A percentile compares a stretch with the other conserved stretches of the same genome.
These are phyloP conservation scores for Trypanosoma vivax DNA, from an alignment of 208 protist species.

Conservation along the genomic window DNA sequence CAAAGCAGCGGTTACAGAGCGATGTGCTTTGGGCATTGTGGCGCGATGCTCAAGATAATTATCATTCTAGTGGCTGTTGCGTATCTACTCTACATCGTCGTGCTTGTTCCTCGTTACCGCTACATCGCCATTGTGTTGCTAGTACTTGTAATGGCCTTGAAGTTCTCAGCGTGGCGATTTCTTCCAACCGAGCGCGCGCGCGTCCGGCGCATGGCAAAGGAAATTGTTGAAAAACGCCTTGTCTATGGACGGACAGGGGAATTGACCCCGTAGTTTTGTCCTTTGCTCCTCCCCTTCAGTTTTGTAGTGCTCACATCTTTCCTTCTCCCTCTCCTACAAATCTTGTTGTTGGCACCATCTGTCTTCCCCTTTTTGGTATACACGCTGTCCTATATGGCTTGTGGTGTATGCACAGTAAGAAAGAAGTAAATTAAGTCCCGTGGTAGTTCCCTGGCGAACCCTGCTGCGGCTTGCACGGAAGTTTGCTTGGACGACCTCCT, in stretches of 20 bases:
- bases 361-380: too few relatives aligned
- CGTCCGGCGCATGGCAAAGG: slow-evolving; percentile 10
- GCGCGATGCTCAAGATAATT: slow-evolving; percentile 15
- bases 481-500: too few relatives aligned
- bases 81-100: slow-evolving; percentile 32
- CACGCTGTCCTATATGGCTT: too few relatives aligned
- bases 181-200: slow-evolving; percentile 21
- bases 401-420: too few relatives aligned
- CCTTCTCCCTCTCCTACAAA: too few relatives aligned
- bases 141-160: slow-evolving; percentile 18
- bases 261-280: not conserved
- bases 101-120: slow-evolving; percentile 25
- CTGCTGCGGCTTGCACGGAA: too few relatives aligned
- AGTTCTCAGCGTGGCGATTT: slow-evolving; percentile 28
- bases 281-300: not conserved
- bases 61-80: not conserved
- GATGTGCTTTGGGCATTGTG: slow-evolving; percentile 4
- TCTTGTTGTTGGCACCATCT: too few relatives aligned
- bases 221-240: slow-evolving; percentile 12
- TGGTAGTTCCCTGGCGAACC: too few relatives aligned
- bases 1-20: not conserved
- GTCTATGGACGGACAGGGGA: not conserved
- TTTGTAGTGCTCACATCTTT: too few relatives aligned
- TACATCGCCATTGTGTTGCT: slow-evolving; percentile 30
- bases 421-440: too few relatives aligned